Base-by-base conservation (phyloP, 2,329 filamentous ascomycete genomes). In the Trichoderma sp. region DNA sequence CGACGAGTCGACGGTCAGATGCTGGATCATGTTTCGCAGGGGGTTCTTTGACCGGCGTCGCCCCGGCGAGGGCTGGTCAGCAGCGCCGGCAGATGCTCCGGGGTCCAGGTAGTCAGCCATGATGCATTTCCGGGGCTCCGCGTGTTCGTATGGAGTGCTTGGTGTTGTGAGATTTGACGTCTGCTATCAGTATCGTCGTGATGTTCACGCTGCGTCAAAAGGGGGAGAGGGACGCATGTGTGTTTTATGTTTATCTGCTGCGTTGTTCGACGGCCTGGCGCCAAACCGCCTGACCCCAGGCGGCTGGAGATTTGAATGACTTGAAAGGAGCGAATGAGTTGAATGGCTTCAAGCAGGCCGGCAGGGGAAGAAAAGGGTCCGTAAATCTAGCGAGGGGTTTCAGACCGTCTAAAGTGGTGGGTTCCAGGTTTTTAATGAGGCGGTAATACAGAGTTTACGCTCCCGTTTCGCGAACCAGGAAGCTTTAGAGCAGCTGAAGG, bases 1-100 rank as follows among this genome's bases (percentile, higher is more conserved):
- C 3, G 71, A 43, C 5, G 69, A 69, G 34, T 81, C 80, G 64
- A 81, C 80, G 36, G 80, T 80, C 62, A 81, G 79, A 71, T 81
- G 80, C 72, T 80, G 79, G 77, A 81, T 81, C 78, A 81, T 81
- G 71, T 77, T 80, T 65, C 76, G 78, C 61, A 81, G 75, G 65
- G 79, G 79, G 72, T 81, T 81, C 75, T 76, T 78, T 63, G 79
- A 81, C 28, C 80, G 75, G 43, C 79, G 78, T 47, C 79, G 78
- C 74, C 78, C 76, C 2, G 78, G 67, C 64, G 73, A 74, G 57
- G 76, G 77, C 53, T 70, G 53, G 55, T 72, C 72, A 55, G 69
- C 73, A 72, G 53, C 74, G 73, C 43, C 50, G 7, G 74, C 76
- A 17, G 75, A 74, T 15, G 74, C 77, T 20, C 75, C 62, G 20